Evolutionary conservation across 139 green algal species (phyloP).

Genomic region (Chloropicon primus): DNA sequence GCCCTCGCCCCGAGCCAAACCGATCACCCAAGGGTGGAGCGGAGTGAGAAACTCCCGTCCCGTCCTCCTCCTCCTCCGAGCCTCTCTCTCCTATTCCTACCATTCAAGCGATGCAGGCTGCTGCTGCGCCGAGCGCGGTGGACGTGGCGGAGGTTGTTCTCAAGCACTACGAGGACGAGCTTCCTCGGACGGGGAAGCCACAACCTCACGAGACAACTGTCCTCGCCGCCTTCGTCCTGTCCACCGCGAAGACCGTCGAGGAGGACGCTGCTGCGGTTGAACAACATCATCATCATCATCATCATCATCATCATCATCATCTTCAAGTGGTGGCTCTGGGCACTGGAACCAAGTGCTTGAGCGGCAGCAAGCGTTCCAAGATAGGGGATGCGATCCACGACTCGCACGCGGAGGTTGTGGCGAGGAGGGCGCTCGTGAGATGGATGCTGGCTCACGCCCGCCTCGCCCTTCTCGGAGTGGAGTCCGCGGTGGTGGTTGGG

Average conservation of each 20-base stretch:
- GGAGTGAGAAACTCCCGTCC: no score
- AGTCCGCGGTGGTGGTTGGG: no score
- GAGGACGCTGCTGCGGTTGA: no score
- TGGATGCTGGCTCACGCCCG: slow-evolving; percentile 38
- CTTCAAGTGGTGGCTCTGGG: slow-evolving; percentile 40
- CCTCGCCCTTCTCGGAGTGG: no score
- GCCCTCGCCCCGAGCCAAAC: no score
- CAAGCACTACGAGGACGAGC: neutral
- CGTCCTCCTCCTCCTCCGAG: no score
- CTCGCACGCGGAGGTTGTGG: slow-evolving; percentile 61
- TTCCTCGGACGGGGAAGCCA: neutral
- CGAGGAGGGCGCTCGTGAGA: slow-evolving; percentile 39
- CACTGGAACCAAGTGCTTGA: slow-evolving; percentile 72
- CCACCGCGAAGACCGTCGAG: no score
- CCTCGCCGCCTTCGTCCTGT: neutral
- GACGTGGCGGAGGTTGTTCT: neutral
- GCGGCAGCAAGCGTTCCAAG: slow-evolving; percentile 6
- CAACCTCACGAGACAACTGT: neutral
- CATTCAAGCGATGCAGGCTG: no score
- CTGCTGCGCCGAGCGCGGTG: neutral
- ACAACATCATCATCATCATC: no score
- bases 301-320: neutral
- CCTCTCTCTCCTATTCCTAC: no score
- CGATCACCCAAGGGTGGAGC: no score
- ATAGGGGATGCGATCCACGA: slow-evolving; percentile 48